These are phyloP conservation scores for Blastobotrys petasosporus DNA, from an alignment of 1,139 yeast species.

Conservation along the genomic window DNA sequence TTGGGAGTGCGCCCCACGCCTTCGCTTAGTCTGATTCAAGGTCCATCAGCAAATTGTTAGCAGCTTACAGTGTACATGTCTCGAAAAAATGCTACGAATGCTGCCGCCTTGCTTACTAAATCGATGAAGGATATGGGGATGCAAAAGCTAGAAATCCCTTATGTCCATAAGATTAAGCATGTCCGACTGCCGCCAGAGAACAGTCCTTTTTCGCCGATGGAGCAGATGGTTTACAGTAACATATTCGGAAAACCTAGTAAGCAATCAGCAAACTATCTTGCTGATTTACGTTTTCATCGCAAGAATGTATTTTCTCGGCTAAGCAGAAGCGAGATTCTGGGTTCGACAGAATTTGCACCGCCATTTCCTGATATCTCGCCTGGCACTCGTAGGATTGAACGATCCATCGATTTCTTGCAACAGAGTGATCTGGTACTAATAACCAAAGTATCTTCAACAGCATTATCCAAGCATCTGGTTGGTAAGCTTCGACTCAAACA, in stretches of 20 bases:
- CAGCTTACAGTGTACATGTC: background rate
- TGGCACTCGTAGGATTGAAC: constrained; percentile 3
- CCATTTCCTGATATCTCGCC: constrained; percentile 12
- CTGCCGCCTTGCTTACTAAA: too few relatives aligned
- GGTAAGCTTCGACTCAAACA: too few relatives aligned
- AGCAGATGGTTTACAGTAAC: constrained; percentile 8
- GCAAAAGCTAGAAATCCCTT: too few relatives aligned
- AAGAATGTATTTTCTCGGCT: constrained; percentile 3
- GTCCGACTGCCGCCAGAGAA: too few relatives aligned
- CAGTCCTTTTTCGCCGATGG: constrained; percentile 10
- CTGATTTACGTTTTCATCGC: background rate
- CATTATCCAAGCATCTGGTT: too few relatives aligned
- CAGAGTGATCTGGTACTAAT: constrained; percentile 1
- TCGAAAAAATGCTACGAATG: too few relatives aligned
- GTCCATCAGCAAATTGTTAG: too few relatives aligned
- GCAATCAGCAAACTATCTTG: background rate
- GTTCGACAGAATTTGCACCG: background rate
- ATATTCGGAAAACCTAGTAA: constrained; percentile 5
- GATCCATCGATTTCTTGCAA: background rate
- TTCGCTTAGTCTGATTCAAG: too few relatives aligned
- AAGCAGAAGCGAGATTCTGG: constrained; percentile 1
- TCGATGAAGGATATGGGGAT: too few relatives aligned
- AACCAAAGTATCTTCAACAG: background rate
- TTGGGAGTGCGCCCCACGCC: too few relatives aligned
- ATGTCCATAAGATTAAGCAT: too few relatives aligned